Conservation (phyloP, 1,284 basidiomycete species). For the Fomitopsis pinicola region DNA sequence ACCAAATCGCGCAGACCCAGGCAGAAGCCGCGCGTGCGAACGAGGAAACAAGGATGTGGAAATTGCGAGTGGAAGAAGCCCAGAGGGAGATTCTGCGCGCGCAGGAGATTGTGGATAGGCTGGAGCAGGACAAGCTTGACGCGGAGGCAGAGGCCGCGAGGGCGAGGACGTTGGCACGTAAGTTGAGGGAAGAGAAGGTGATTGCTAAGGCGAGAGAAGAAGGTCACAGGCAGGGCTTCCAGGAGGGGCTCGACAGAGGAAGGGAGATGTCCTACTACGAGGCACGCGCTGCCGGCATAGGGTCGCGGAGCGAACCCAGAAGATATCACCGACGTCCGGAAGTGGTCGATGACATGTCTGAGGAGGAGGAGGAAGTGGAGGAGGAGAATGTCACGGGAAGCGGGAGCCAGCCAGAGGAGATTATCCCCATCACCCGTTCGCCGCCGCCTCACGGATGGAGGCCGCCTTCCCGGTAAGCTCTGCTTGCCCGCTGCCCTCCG, state of each 20-base stretch:
- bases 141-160: slow-evolving; percentile 44
- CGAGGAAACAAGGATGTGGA: slow-evolving; percentile 42
- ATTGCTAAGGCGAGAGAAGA: slow-evolving; percentile 39
- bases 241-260: slow-evolving; percentile 36
- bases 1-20: slow-evolving; percentile 37
- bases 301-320: slow-evolving; percentile 5
- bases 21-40: slow-evolving; percentile 35
- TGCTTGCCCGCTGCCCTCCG: background rate
- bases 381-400: slow-evolving; percentile 7
- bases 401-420: slow-evolving; percentile 3
- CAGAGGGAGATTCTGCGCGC: slow-evolving; percentile 44
- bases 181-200: slow-evolving; percentile 38
- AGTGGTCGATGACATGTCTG: slow-evolving; percentile 13
- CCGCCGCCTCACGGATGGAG: slow-evolving; percentile 7
- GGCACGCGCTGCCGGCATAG: slow-evolving; percentile 1
- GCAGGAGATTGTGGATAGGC: slow-evolving; percentile 39
- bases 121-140: slow-evolving; percentile 35
- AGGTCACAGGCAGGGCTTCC: slow-evolving; percentile 36
- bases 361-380: slow-evolving; percentile 16
- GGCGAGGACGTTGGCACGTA: slow-evolving; percentile 38
- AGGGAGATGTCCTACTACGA: slow-evolving; percentile 20
- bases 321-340: slow-evolving; percentile 3
- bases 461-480: slow-evolving; percentile 13
- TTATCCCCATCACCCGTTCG: slow-evolving; percentile 9
- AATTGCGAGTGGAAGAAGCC: slow-evolving; percentile 42